phyloP scores from a whole-genome alignment of 352 stramenopile genomes.

The Globisporangium apiculatum region DNA sequence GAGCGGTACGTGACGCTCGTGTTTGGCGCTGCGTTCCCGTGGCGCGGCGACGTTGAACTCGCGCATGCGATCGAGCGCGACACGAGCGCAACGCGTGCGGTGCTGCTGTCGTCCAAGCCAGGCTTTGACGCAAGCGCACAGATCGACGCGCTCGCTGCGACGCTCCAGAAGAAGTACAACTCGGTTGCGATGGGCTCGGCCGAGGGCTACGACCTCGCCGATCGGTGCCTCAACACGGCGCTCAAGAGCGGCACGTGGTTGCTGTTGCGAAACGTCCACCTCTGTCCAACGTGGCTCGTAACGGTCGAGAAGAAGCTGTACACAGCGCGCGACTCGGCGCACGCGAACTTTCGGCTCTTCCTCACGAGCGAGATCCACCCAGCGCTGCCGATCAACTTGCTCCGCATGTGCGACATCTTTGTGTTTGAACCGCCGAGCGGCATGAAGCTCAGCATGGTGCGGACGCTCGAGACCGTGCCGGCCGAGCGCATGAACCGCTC shows the following conservation, averaged over 20 bases:
- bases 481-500: slow-evolving; percentile 87
- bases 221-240: slow-evolving; percentile 92
- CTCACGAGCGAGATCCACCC: slow-evolving; percentile 98
- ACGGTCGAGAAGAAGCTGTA: slow-evolving; percentile 97
- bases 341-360: slow-evolving; percentile 89
- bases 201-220: slow-evolving; percentile 94
- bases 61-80: slow-evolving; percentile 90
- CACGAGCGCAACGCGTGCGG: slow-evolving; percentile 84
- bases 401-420: slow-evolving; percentile 96
- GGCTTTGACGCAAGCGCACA: slow-evolving; percentile 97
- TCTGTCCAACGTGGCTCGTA: slow-evolving; percentile 97
- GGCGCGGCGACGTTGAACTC: slow-evolving; percentile 93
- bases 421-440: slow-evolving; percentile 97
- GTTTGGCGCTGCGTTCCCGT: slow-evolving; percentile 92
- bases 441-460: slow-evolving; percentile 95
- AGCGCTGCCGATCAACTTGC: slow-evolving; percentile 93
- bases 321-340: slow-evolving; percentile 61
- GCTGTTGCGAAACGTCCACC: slow-evolving; percentile 98
- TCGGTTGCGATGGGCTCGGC: slow-evolving; percentile 98
- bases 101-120: slow-evolving; percentile 96
- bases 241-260: slow-evolving; percentile 97
- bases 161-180: slow-evolving; percentile 90
- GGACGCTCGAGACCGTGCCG: slow-evolving; percentile 93
- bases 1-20: slow-evolving; percentile 72
- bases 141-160: slow-evolving; percentile 92